Percentiles rank a stretch among this genome's conserved stretches.
phyloP scores from a whole-genome alignment of 2,329 filamentous ascomycete species.

The Myriosclerotinia curreyana region DNA sequence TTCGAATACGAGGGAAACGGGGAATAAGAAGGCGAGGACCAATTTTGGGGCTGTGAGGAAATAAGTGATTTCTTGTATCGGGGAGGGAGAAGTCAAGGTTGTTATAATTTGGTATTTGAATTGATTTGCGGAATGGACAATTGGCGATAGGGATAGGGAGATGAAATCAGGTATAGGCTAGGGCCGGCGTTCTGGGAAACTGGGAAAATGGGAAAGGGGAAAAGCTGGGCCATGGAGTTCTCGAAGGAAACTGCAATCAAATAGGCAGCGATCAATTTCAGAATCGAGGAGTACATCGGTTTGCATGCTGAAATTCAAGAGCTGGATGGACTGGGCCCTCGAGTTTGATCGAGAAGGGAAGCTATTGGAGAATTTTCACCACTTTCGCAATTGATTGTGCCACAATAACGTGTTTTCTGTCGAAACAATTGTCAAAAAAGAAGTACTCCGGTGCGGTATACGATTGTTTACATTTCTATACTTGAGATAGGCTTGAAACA shows the following conservation, averaged over 20 bases:
- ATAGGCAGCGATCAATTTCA: not conserved
- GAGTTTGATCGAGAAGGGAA: not conserved
- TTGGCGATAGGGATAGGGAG: not conserved
- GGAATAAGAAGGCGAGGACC: slow-evolving; percentile 37
- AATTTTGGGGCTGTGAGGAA: slow-evolving; percentile 38
- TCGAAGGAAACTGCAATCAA: not conserved
- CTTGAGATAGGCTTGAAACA: not conserved
- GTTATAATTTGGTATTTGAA: slow-evolving; percentile 13
- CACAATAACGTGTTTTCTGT: not conserved
- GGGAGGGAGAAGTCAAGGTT: not conserved
- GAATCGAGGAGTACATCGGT: not conserved
- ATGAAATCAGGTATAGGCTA: not conserved
- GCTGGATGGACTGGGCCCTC: not conserved
- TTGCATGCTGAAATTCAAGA: not conserved
- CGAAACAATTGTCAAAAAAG: not conserved
- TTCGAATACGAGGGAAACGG: slow-evolving; percentile 47
- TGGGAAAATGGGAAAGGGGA: not conserved
- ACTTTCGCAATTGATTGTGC: not conserved
- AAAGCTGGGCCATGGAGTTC: slow-evolving; percentile 4
- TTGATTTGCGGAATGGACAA: slow-evolving; percentile 2
- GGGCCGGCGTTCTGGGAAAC: slow-evolving; percentile 2
- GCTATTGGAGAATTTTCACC: not conserved
- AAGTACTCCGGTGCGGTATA: not conserved
- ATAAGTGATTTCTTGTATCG: slow-evolving; percentile 19
- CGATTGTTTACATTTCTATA: not conserved